Conservation (phyloP, 2,329 filamentous ascomycete species). For the Pestalotiopsis sp. region DNA sequence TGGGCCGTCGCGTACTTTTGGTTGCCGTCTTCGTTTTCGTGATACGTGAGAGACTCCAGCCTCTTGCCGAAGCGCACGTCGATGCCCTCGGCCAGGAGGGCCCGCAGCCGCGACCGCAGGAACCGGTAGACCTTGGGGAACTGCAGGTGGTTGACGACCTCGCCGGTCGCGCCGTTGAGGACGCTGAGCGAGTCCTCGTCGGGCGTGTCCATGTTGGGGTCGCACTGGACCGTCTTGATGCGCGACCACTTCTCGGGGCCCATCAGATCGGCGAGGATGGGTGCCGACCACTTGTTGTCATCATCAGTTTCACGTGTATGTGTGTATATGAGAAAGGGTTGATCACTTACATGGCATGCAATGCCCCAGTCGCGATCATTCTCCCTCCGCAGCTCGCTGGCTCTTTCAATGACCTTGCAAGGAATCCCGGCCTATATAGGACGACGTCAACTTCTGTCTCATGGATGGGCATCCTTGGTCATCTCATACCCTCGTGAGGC, state of each 20-base stretch:
- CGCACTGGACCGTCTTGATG: slow-evolving; percentile 16
- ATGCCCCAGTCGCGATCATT: slow-evolving; percentile 26
- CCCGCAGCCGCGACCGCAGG: slow-evolving; percentile 35
- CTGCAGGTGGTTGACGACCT: slow-evolving; percentile 14
- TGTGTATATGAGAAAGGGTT: too few relatives aligned
- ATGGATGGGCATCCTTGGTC: not conserved
- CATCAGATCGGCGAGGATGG: slow-evolving; percentile 19
- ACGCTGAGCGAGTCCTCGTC: slow-evolving; percentile 14
- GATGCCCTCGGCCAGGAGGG: slow-evolving; percentile 32
- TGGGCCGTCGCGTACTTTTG: slow-evolving; percentile 23
- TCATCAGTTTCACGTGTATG: too few relatives aligned
- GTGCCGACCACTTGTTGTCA: slow-evolving; percentile 17
- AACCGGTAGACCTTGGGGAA: slow-evolving; percentile 20
- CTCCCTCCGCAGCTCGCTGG: slow-evolving; percentile 13
- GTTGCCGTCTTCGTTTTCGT: slow-evolving; percentile 20
- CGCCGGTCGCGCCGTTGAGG: slow-evolving; percentile 24
- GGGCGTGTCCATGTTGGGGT: slow-evolving; percentile 17
- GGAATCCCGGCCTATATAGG: slow-evolving; percentile 21
- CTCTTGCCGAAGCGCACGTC: slow-evolving; percentile 38
- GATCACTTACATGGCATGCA: slow-evolving; percentile 18
- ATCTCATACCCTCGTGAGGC: slow-evolving; percentile 21
- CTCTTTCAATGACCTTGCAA: slow-evolving; percentile 24
- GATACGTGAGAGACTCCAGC: slow-evolving; percentile 33
- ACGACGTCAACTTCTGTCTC: not conserved
- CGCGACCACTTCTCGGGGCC: slow-evolving; percentile 23